Conservation (phyloP, 306 rosid species). For the Datisca glomerata region DNA sequence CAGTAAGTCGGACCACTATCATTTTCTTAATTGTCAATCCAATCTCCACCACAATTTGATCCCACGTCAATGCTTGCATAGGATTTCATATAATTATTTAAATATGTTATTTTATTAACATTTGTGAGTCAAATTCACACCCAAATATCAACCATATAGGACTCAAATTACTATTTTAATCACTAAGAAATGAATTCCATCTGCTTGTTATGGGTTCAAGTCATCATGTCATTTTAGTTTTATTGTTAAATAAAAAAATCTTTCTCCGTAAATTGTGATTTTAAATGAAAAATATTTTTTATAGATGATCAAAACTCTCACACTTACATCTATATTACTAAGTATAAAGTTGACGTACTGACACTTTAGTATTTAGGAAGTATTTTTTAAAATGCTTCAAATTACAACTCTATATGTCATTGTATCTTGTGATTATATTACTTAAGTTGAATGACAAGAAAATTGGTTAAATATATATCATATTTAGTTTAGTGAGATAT, state of each 20-base stretch:
- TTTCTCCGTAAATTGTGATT: conserved; percentile 1
- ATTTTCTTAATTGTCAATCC: conserved; percentile 8
- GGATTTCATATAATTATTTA: conserved; percentile 10
- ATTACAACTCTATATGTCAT: too few species aligned
- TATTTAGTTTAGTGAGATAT: too few species aligned
- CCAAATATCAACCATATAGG: neutral
- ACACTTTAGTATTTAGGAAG: too few species aligned
- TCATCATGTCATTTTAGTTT: too few species aligned
- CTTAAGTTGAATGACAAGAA: too few species aligned
- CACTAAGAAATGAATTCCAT: conserved; percentile 20
- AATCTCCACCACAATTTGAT: conserved; percentile 17
- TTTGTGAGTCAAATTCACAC: neutral
- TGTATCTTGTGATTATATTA: too few species aligned
- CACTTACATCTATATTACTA: too few species aligned
- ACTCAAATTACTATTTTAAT: neutral
- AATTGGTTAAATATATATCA: too few species aligned
- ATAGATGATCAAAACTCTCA: too few species aligned
- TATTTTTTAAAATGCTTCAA: too few species aligned
- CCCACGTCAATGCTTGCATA: conserved; percentile 17
- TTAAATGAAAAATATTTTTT: too few species aligned
- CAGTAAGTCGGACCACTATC: conserved; percentile 59
- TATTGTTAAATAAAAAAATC: neutral
- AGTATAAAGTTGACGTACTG: too few species aligned
- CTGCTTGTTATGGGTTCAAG: conserved; percentile 8
- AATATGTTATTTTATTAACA: neutral